Percentiles rank a stretch among this genome's conserved stretches.
These are phyloP conservation scores for Zygotorulaspora mrakii DNA, from an alignment of 1,139 yeast genomes.

Conservation along the genomic window DNA sequence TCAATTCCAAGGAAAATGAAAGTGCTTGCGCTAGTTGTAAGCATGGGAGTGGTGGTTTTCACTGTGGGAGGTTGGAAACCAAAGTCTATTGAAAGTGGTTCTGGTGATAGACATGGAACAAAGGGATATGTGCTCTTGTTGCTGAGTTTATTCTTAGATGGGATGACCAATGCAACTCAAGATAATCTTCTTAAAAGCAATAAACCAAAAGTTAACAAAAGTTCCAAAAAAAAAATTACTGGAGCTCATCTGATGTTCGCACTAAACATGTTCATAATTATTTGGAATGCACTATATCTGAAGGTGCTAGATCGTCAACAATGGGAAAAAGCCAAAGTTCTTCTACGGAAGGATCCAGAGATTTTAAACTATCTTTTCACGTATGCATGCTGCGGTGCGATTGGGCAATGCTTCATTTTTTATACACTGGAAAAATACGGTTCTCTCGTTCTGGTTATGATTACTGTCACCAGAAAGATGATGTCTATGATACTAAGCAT, in stretches of 20 bases:
- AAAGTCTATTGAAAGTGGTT: constrained; percentile 35
- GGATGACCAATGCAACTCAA: constrained; percentile 89
- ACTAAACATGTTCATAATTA: constrained; percentile 48
- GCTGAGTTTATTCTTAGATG: constrained; percentile 74
- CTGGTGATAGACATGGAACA: constrained; percentile 34
- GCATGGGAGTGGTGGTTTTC: constrained; percentile 76
- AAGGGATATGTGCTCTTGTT: constrained; percentile 58
- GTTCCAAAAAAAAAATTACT: constrained; percentile 43
- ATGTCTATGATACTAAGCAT: constrained; percentile 89
- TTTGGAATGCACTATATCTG: constrained; percentile 44
- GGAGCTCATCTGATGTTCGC: constrained; percentile 90
- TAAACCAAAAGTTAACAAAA: constrained; percentile 51
- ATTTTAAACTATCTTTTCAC: constrained; percentile 57
- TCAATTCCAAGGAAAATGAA: constrained; percentile 74
- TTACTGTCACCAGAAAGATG: constrained; percentile 95
- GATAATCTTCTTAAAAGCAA: constrained; percentile 64
- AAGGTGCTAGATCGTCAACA: constrained; percentile 28
- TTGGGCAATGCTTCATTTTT: constrained; percentile 91
- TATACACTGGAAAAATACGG: constrained; percentile 79
- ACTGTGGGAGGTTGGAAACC: constrained; percentile 45
- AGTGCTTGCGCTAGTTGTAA: constrained; percentile 68
- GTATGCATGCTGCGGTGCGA: constrained; percentile 78
- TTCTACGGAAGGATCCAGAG: constrained; percentile 44
- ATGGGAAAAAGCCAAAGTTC: constrained; percentile 13
- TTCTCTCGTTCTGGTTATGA: constrained; percentile 79